Evolutionary conservation across 2,329 filamentous ascomycete species (phyloP).

Genomic region (Diaporthe helianthi): DNA sequence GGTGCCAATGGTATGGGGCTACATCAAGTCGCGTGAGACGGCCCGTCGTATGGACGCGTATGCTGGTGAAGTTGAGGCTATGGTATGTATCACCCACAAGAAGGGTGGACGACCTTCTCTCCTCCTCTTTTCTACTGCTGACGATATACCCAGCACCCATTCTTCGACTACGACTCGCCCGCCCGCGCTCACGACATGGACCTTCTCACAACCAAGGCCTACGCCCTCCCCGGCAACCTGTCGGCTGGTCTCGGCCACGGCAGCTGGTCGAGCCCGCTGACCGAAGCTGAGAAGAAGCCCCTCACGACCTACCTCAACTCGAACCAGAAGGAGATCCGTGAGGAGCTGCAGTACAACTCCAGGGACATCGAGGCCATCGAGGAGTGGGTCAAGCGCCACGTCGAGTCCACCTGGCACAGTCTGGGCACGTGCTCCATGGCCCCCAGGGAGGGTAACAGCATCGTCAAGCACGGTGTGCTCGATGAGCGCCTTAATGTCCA

Average conservation of each 20-base stretch:
- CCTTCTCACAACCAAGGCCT: slow-evolving; percentile 75
- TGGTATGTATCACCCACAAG: slow-evolving; percentile 42
- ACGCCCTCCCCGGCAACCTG: slow-evolving; percentile 76
- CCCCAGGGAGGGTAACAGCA: slow-evolving; percentile 76
- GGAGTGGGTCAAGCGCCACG: slow-evolving; percentile 70
- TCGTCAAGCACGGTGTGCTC: slow-evolving; percentile 80
- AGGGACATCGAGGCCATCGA: slow-evolving; percentile 67
- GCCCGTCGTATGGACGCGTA: slow-evolving; percentile 80
- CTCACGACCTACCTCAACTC: slow-evolving; percentile 62
- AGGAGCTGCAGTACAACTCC: slow-evolving; percentile 71
- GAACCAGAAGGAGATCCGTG: slow-evolving; percentile 65
- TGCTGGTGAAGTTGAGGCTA: slow-evolving; percentile 72
- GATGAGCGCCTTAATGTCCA: slow-evolving; percentile 81
- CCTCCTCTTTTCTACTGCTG: too few relatives aligned
- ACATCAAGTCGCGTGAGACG: slow-evolving; percentile 83
- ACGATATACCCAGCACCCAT: slow-evolving; percentile 64
- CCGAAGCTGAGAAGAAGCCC: slow-evolving; percentile 58
- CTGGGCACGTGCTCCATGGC: slow-evolving; percentile 78
- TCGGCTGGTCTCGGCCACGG: slow-evolving; percentile 76
- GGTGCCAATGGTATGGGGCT: slow-evolving; percentile 85
- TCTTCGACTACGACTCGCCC: slow-evolving; percentile 73
- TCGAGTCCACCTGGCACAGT: slow-evolving; percentile 78
- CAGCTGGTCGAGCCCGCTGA: slow-evolving; percentile 70
- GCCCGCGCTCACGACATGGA: slow-evolving; percentile 77
- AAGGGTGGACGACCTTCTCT: too few relatives aligned